Base-by-base conservation (phyloP, 148 eudicot genomes). In the Drosera capensis region DNA sequence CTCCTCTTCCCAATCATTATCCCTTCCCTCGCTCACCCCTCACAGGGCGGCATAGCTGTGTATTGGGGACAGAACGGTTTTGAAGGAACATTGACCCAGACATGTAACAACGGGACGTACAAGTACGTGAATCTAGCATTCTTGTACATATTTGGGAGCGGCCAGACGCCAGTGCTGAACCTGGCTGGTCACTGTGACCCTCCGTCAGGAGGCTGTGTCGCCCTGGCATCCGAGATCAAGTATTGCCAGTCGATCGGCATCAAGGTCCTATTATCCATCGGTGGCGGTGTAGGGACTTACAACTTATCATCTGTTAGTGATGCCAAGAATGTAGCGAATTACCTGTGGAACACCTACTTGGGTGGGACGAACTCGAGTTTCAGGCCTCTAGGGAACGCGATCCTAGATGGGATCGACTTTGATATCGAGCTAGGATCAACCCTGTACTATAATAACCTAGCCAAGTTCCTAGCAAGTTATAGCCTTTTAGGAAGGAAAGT, bases 231-330 rank as follows among this genome's bases (percentile, higher is more conserved):
- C 0, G 57, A 23, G 2, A 67, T 79, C 16, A 39, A 49, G 5
- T 29, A 21, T 14, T 80, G 88, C 53, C 88, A 80, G 49, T 47
- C 52, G 0, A 23, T 9, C 3, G 80, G 83, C 19, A 55, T 80
- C 12, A 72, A 73, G 54, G 75, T 80, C 40, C 25, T 73, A 46
- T 59, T 80, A 16, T 76, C 88, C 15, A 39, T 75, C 5, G 88
- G 88, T 15, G 88, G 88, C 0, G 83, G 72, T 25, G 36, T 49
- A 8, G 73, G 72, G 3, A 58, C 14, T 49, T 72, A 75, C 40
- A 9, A 66, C 1, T 51, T 80, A 11, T 28, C 79, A n/a, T 82
- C 85, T 14, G 43, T 23, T 7, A 38, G 40, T 5, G 93, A 82
- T 12, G 86, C 85, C 0, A 57, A 28, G 36, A 19, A 35, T 1